Percentiles rank a stretch among this genome's conserved stretches.
These are phyloP conservation scores for Aureobasidium sp. DNA, from an alignment of 2,329 filamentous ascomycete genomes.

Conservation along the genomic window DNA sequence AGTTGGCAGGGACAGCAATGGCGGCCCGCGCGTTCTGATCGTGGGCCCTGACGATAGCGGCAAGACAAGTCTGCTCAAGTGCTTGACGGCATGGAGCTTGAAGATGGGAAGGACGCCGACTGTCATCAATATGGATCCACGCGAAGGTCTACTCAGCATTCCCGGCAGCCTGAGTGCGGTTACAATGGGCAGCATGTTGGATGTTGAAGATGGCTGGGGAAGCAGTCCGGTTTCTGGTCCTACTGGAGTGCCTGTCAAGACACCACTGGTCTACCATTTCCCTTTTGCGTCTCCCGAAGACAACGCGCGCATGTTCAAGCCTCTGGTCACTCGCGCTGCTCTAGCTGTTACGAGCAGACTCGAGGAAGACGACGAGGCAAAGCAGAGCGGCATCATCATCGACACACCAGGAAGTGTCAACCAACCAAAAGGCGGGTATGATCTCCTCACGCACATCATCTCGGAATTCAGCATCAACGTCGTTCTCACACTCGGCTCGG, in stretches of 20 bases:
- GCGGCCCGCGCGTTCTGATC: slow-evolving; percentile 73
- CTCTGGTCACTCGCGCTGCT: slow-evolving; percentile 67
- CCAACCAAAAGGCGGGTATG: slow-evolving; percentile 57
- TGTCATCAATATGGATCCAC: slow-evolving; percentile 78
- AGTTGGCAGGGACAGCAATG: slow-evolving; percentile 17
- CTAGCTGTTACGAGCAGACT: slow-evolving; percentile 69
- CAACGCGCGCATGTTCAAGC: slow-evolving; percentile 60
- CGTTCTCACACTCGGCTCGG: slow-evolving; percentile 73
- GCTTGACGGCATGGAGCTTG: slow-evolving; percentile 73
- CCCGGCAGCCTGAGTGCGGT: slow-evolving; percentile 76
- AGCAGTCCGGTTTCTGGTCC: slow-evolving; percentile 86
- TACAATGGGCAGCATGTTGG: slow-evolving; percentile 80
- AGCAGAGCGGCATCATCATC: slow-evolving; percentile 70
- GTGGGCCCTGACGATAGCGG: slow-evolving; percentile 70
- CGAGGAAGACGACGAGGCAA: slow-evolving; percentile 64
- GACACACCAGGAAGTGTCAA: slow-evolving; percentile 69
- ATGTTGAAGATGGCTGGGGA: slow-evolving; percentile 77
- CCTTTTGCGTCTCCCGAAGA: slow-evolving; percentile 67
- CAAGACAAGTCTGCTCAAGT: slow-evolving; percentile 45
- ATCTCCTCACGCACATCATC: slow-evolving; percentile 72
- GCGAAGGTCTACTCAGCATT: slow-evolving; percentile 50
- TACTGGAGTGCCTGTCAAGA: slow-evolving; percentile 78
- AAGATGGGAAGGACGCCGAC: slow-evolving; percentile 68
- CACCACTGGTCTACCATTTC: slow-evolving; percentile 85
- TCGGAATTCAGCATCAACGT: slow-evolving; percentile 63